Percentiles rank a stretch among this genome's conserved stretches.
Evolutionary conservation across 495 filamentous ascomycete genomes (phyloP).

Genomic region (Amniculicola lignicola): DNA sequence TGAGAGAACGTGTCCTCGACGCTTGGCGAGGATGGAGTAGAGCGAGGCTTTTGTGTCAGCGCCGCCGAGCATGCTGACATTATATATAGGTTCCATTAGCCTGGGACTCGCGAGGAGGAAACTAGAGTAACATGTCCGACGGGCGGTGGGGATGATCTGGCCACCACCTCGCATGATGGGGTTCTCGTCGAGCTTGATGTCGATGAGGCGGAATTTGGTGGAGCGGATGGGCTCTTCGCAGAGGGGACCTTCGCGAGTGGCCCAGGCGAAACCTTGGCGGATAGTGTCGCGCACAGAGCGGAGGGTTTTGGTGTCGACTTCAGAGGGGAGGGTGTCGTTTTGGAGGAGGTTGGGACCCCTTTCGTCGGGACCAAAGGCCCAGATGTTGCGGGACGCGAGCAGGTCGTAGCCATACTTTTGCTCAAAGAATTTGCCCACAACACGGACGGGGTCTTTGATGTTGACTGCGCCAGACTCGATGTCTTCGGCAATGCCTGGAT

Average conservation of each 20-base stretch:
- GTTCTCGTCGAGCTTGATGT: slow-evolving; percentile 79
- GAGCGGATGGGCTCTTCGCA: slow-evolving; percentile 99
- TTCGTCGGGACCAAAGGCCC: slow-evolving; percentile 97
- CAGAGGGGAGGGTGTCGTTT: slow-evolving; percentile 88
- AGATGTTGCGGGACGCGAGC: slow-evolving; percentile 89
- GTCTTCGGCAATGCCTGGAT: slow-evolving; percentile 91
- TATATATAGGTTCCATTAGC: slow-evolving; percentile 93
- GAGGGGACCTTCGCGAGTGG: slow-evolving; percentile 86
- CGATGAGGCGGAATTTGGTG: slow-evolving; percentile 90
- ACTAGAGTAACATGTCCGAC: slow-evolving; percentile 86
- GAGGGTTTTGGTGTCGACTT: slow-evolving; percentile 88
- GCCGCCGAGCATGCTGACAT: slow-evolving; percentile 86
- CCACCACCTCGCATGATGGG: slow-evolving; percentile 92
- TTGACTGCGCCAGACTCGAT: slow-evolving; percentile 87
- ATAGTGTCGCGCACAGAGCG: slow-evolving; percentile 84
- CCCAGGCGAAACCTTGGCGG: slow-evolving; percentile 94
- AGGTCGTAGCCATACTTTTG: slow-evolving; percentile 97
- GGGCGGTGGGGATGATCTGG: slow-evolving; percentile 93
- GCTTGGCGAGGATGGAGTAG: slow-evolving; percentile 85
- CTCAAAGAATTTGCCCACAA: slow-evolving; percentile 94
- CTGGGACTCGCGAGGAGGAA: slow-evolving; percentile 96
- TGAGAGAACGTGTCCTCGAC: slow-evolving; percentile 86
- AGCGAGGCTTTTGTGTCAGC: slow-evolving; percentile 83
- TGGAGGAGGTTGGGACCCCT: slow-evolving; percentile 93
- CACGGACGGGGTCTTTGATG: slow-evolving; percentile 89